Percentiles rank a stretch among this genome's conserved stretches.
Conservation (phyloP, 2,329 filamentous ascomycete genomes). For the Aspergillus sp. region DNA sequence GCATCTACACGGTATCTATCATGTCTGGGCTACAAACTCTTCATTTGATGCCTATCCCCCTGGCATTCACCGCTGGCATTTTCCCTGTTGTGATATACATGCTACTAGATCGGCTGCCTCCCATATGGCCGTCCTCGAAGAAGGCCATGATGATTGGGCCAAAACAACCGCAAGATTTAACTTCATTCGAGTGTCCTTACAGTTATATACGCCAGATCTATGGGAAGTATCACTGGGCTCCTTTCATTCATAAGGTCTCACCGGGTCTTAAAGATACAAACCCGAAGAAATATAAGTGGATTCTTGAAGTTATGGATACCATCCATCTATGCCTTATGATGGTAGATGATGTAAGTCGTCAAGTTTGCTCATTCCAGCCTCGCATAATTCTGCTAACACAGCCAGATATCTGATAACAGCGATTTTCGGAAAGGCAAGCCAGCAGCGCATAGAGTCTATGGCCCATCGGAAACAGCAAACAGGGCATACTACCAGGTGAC, state of each 20-base stretch:
- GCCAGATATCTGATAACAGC: slow-evolving; percentile 22
- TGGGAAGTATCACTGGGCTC: slow-evolving; percentile 22
- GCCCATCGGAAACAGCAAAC: slow-evolving; percentile 23
- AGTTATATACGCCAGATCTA: slow-evolving; percentile 21
- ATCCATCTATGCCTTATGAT: slow-evolving; percentile 26
- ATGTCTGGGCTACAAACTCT: slow-evolving; percentile 4
- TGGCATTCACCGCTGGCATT: slow-evolving; percentile 7
- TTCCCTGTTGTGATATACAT: slow-evolving; percentile 7
- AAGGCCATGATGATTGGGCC: slow-evolving; percentile 17
- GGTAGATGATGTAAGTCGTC: slow-evolving; percentile 21
- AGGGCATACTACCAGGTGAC: slow-evolving; percentile 24
- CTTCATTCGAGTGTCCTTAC: slow-evolving; percentile 21
- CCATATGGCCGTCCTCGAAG: slow-evolving; percentile 15
- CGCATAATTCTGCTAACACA: background rate
- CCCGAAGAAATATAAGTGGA: slow-evolving; percentile 17
- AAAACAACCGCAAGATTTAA: slow-evolving; percentile 14
- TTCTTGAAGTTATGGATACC: slow-evolving; percentile 25
- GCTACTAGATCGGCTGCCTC: slow-evolving; percentile 13
- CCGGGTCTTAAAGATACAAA: slow-evolving; percentile 16
- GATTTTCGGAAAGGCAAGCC: slow-evolving; percentile 21
- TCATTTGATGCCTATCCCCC: slow-evolving; percentile 8
- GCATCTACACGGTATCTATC: background rate
- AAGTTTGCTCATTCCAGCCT: too few relatives aligned
- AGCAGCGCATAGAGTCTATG: slow-evolving; percentile 21
- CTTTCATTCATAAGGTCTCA: slow-evolving; percentile 22